Percentiles rank a stretch among this genome's conserved stretches.
Conservation (phyloP, 331 rosid genomes). For the Pyrus hybrid region DNA sequence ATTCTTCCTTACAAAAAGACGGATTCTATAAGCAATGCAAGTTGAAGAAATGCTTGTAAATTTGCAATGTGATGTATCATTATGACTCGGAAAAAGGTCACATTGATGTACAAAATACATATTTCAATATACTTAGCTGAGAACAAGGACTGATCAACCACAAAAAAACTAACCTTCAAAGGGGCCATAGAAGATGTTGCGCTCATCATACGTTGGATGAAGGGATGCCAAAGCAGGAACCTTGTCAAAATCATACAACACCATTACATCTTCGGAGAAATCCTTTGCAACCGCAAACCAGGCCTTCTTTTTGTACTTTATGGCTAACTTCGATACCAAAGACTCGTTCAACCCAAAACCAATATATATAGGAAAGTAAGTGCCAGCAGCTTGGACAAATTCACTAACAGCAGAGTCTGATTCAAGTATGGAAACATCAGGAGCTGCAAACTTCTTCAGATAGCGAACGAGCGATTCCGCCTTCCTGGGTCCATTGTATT, state of each 20-base stretch:
- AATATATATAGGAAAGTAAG: conserved; percentile 66
- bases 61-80: background rate
- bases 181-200: conserved; percentile 75
- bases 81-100: background rate
- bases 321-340: conserved; percentile 40
- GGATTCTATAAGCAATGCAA: background rate
- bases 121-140: background rate
- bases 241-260: conserved; percentile 73
- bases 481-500: conserved; percentile 84
- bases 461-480: conserved; percentile 75
- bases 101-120: background rate
- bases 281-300: conserved; percentile 94
- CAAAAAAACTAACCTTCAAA: conserved; percentile 68
- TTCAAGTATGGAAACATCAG: conserved; percentile 75
- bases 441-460: conserved; percentile 80
- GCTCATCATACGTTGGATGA: conserved; percentile 64
- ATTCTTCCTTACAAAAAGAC: background rate
- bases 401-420: conserved; percentile 64
- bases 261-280: conserved; percentile 79
- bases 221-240: conserved; percentile 79
- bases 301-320: conserved; percentile 75
- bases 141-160: conserved; percentile 6
- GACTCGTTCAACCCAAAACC: conserved; percentile 78
- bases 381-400: conserved; percentile 64
- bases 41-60: background rate